Base-by-base conservation (phyloP, 2,329 filamentous ascomycete genomes). In the Clarireedia sp. region DNA sequence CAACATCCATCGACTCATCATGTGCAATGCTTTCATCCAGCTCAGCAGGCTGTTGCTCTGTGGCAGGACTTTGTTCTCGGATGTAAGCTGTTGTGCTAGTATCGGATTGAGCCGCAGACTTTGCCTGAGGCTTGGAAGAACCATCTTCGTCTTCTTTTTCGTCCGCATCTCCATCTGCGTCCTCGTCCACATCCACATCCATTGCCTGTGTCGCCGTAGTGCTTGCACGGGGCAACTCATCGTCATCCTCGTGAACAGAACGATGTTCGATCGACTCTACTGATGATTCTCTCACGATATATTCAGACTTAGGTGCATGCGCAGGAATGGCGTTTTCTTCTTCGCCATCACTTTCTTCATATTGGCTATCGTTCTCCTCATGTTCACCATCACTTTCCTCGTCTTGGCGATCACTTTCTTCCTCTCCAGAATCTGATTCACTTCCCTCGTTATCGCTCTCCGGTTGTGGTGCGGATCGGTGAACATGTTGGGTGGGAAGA, bases 401-500 rank as follows among this genome's bases (percentile, higher is more conserved):
- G 40, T 55, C 37, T 46, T 60, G 56, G 23, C 51, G 54, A 26
- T 52, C 48, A 24, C 46, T 38, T 38, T 51, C 54, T n/a, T 24
- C 54, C 16, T 58, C 57, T 17, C 24, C 33, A 36, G 38, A 12
- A n/a, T 36, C 21, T 9, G 52, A 41, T 45, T 56, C 52, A 14
- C 17, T 29, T 23, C 23, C 23, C 26, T 16, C 21, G 36, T 57
- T 40, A 14, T 24, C 8, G 9, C 12, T 33, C 46, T 17, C 16
- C 5, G 16, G 16, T 26, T 9, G 26, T 46, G 66, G 64, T 44
- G 71, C 68, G 10, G 71, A 69, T 4, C 54, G 57, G 3, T 57
- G 60, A 38, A 56, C 52, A 33, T 56, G 16, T 33, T 14, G 33
- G 17, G 14, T 29, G 16, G n/a, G 17, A 36, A 48, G 19, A 3